phyloP scores from a whole-genome alignment of 768 basidiomycete genomes.

The Mycena crocata region DNA sequence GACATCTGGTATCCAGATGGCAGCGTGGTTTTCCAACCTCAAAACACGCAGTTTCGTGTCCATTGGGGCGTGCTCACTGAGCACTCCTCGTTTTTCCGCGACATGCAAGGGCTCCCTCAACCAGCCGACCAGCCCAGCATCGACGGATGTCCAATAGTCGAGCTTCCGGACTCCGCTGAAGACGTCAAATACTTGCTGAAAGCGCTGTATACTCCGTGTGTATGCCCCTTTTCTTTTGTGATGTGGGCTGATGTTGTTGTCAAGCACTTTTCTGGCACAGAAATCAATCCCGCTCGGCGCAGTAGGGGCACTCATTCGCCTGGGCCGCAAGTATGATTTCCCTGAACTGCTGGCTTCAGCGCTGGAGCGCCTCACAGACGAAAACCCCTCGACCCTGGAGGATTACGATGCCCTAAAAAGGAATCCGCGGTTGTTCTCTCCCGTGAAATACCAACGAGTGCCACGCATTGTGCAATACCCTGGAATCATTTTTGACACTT shows the following conservation, averaged over 20 bases:
- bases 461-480: background rate
- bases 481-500: background rate
- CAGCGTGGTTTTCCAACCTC: constrained; percentile 13
- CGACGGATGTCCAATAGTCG: constrained; percentile 20
- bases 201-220: constrained; percentile 9
- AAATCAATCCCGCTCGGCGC: background rate
- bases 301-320: constrained; percentile 6
- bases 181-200: constrained; percentile 11
- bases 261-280: constrained; percentile 7
- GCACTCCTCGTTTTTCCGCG: constrained; percentile 17
- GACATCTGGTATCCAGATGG: constrained; percentile 19
- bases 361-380: constrained; percentile 4
- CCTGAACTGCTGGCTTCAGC: background rate
- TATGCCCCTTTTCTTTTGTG: background rate
- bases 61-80: constrained; percentile 13
- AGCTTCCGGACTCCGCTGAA: background rate
- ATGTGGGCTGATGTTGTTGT: background rate
- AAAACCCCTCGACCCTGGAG: constrained; percentile 16
- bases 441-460: background rate
- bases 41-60: constrained; percentile 17
- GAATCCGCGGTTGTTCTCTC: background rate
- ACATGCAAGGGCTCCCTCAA: constrained; percentile 17
- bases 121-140: constrained; percentile 12
- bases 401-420: background rate
- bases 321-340: constrained; percentile 21